Evolutionary conservation across 805 yeast genomes (phyloP).

Genomic region (Kuraishia capsulata): DNA sequence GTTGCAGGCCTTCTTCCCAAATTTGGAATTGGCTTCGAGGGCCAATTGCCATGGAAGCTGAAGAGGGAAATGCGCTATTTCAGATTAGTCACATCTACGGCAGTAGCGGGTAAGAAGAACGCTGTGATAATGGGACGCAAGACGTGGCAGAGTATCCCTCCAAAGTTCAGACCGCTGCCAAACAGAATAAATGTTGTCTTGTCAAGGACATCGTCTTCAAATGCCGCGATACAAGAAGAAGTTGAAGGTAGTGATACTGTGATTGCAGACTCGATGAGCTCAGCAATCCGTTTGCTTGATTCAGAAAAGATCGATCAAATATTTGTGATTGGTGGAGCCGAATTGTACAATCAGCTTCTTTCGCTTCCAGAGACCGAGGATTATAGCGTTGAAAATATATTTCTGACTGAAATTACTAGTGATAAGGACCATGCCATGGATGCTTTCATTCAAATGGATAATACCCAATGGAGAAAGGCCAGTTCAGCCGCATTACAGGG

Average conservation of each 20-base stretch:
- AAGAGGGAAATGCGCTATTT: constrained; percentile 82
- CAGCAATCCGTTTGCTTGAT: constrained; percentile 29
- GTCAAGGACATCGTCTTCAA: constrained; percentile 34
- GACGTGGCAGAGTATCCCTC: constrained; percentile 93
- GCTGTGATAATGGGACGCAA: constrained; percentile 94
- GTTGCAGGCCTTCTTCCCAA: constrained; percentile 82
- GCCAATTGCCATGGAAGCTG: constrained; percentile 82
- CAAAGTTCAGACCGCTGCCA: constrained; percentile 73
- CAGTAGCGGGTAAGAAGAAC: constrained; percentile 30
- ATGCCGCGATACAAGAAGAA: constrained; percentile 7
- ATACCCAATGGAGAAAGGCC: constrained; percentile 26
- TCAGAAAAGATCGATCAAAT: constrained; percentile 38
- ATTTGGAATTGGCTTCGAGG: constrained; percentile 78
- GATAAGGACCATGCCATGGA: constrained; percentile 47
- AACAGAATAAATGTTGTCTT: constrained; percentile 69
- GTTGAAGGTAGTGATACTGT: constrained; percentile 7
- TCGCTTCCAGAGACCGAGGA: constrained; percentile 11
- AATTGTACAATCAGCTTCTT: constrained; percentile 54
- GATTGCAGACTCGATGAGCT: constrained; percentile 31
- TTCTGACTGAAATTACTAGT: constrained; percentile 57
- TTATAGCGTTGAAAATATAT: constrained; percentile 39
- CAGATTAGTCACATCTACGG: constrained; percentile 54
- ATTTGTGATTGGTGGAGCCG: constrained; percentile 90
- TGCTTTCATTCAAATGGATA: constrained; percentile 46
- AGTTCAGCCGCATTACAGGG: constrained; percentile 24